Percentiles rank a stretch among this genome's conserved stretches.
Evolutionary conservation across 202 grass and related monocot species (phyloP).

Genomic region (Saccharum hybrid): DNA sequence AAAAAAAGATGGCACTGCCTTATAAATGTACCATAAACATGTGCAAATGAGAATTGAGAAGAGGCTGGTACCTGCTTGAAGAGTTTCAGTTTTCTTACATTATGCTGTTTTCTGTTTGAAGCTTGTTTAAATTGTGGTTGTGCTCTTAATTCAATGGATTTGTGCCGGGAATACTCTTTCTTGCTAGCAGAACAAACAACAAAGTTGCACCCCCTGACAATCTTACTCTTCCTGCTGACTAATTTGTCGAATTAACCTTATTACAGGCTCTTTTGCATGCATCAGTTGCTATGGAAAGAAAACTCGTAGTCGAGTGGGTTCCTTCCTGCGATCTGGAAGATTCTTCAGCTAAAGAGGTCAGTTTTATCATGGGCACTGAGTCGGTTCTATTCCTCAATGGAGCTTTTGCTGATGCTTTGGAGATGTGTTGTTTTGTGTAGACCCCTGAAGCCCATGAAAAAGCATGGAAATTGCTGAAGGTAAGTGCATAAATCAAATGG

Average conservation of each 20-base stretch:
- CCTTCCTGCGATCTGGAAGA: conserved; percentile 93
- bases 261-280: conserved; percentile 96
- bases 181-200: conserved; percentile 14
- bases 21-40: background rate
- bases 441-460: conserved; percentile 66
- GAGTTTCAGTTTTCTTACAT: background rate
- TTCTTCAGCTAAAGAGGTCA: conserved; percentile 70
- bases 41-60: background rate
- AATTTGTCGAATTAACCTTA: conserved; percentile 29
- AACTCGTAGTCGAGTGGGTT: conserved; percentile 92
- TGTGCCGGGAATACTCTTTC: background rate
- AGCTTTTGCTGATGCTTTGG: conserved; percentile 33
- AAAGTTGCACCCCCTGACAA: background rate
- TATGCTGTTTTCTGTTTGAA: background rate
- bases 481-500: conserved; percentile 44
- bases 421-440: conserved; percentile 58
- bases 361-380: conserved; percentile 39
- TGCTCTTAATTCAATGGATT: background rate
- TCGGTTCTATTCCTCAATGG: conserved; percentile 33
- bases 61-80: background rate
- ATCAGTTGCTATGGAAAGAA: conserved; percentile 78
- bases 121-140: background rate
- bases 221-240: conserved; percentile 39
- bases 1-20: background rate
- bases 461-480: conserved; percentile 90